These are phyloP conservation scores for Prunus mira DNA, from an alignment of 306 rosid genomes.

Conservation along the genomic window DNA sequence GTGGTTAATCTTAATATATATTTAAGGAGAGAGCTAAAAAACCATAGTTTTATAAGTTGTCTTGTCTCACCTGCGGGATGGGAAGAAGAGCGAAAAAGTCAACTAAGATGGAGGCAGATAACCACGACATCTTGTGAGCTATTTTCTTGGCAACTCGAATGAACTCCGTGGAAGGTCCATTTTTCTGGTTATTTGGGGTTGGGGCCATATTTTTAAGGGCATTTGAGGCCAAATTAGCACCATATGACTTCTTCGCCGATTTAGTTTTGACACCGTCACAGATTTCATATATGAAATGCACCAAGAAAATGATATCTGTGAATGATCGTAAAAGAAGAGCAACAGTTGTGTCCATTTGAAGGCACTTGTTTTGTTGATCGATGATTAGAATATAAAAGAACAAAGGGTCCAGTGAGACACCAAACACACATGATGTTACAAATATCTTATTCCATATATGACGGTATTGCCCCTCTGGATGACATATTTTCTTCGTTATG, in stretches of 20 bases:
- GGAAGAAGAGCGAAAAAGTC: conserved; percentile 14
- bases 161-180: not conserved
- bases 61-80: conserved; percentile 3
- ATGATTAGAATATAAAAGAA: too few species aligned
- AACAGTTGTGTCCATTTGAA: not conserved
- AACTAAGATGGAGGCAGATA: not conserved
- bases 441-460: too few species aligned
- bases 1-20: too few species aligned
- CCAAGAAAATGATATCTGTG: not conserved
- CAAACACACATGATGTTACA: too few species aligned
- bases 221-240: too few species aligned
- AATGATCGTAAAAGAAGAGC: not conserved
- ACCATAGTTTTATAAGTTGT: too few species aligned
- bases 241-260: too few species aligned
- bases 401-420: too few species aligned
- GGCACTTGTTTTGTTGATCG: too few species aligned
- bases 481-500: too few species aligned
- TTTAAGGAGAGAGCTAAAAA: not conserved
- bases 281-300: not conserved
- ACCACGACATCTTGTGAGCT: not conserved
- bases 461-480: too few species aligned
- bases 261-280: not conserved
- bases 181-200: not conserved
- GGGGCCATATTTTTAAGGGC: too few species aligned
- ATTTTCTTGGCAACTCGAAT: not conserved